These are phyloP conservation scores for Chaetoceros tenuissimus DNA, from an alignment of 108 stramenopile species.

Conservation along the genomic window DNA sequence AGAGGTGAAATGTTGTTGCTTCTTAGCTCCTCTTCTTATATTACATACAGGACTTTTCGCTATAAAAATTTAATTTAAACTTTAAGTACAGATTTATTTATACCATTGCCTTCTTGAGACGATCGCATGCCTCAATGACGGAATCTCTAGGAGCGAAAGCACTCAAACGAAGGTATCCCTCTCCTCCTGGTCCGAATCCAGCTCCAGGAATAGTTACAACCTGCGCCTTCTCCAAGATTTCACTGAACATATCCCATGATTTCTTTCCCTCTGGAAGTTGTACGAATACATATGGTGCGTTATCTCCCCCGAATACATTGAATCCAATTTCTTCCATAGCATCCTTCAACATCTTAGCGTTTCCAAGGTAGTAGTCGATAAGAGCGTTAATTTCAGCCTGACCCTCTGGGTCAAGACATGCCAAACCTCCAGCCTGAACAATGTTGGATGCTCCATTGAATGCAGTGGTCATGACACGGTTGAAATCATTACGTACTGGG, in stretches of 20 bases:
- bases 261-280: conserved; percentile 73
- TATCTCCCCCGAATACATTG: conserved; percentile 84
- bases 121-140: conserved; percentile 82
- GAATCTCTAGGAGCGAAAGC: conserved; percentile 90
- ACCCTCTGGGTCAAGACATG: conserved; percentile 91
- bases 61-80: no score
- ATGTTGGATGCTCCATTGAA: conserved; percentile 98
- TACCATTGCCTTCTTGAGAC: conserved; percentile 70
- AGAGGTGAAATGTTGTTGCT: no score
- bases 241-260: conserved; percentile 89
- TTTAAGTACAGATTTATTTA: no score
- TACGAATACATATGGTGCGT: conserved; percentile 95
- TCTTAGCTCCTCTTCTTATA: no score
- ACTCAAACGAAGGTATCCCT: conserved; percentile 90
- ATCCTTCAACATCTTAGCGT: conserved; percentile 82
- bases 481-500: conserved; percentile 85
- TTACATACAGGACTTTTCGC: no score
- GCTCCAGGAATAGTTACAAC: conserved; percentile 97
- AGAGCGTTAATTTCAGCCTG: conserved; percentile 85
- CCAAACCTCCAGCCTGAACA: conserved; percentile 91
- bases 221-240: conserved; percentile 92
- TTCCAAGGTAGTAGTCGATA: conserved; percentile 96
- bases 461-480: conserved; percentile 95
- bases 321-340: conserved; percentile 81
- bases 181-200: conserved; percentile 96